phyloP scores from a whole-genome alignment of 2,329 filamentous ascomycete genomes.

The Colletotrichum zoysiae region DNA sequence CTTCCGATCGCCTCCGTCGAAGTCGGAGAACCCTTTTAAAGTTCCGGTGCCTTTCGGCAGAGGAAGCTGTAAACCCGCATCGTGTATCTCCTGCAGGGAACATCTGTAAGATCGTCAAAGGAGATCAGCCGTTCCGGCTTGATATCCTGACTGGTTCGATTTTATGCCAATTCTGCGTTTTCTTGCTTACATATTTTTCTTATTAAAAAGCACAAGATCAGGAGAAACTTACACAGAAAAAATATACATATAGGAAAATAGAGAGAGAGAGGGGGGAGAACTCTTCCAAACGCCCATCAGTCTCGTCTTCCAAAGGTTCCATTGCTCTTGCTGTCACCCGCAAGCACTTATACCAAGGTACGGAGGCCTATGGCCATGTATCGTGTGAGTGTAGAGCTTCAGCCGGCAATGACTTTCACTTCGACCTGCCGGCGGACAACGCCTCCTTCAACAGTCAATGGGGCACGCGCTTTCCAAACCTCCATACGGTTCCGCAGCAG shows the following conservation, averaged over 20 bases:
- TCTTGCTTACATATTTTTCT: not conserved
- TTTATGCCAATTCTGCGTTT: not conserved
- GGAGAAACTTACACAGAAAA: not conserved
- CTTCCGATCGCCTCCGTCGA: not conserved
- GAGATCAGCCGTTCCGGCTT: not conserved
- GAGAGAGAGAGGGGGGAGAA: not conserved
- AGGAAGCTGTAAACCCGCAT: not conserved
- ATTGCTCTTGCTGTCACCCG: not conserved
- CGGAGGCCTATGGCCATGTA: no score
- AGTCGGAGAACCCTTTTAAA: not conserved
- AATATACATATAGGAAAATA: not conserved
- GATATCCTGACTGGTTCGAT: not conserved
- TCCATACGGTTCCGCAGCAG: no score
- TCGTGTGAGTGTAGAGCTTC: no score
- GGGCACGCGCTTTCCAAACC: no score
- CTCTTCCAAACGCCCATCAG: not conserved
- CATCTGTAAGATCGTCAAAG: not conserved
- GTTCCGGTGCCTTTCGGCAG: not conserved
- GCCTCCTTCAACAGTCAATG: no score
- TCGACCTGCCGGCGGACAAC: no score
- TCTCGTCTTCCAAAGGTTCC: not conserved
- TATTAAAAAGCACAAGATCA: not conserved
- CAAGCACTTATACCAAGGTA: not conserved
- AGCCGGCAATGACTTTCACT: no score
- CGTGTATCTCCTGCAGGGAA: not conserved